These are phyloP conservation scores for Pseudocercospora ulei DNA, from an alignment of 2,329 filamentous ascomycete species.

Conservation along the genomic window DNA sequence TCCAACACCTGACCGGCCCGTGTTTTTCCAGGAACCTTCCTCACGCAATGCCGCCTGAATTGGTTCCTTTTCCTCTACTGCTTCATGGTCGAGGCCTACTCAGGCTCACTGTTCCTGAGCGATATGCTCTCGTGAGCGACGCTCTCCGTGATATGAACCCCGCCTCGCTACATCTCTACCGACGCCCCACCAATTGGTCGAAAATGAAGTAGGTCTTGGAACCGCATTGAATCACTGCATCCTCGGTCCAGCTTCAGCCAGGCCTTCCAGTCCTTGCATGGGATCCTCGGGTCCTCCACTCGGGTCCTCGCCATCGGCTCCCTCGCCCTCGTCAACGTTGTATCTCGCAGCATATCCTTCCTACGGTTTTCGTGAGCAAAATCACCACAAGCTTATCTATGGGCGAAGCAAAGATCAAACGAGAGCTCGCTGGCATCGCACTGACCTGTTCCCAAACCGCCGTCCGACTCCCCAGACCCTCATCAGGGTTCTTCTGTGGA, in stretches of 20 bases:
- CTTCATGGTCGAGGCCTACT: no score
- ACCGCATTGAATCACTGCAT: constrained; percentile 54
- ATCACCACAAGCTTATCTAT: no score
- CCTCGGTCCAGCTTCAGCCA: constrained; percentile 90
- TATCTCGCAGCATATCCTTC: constrained; percentile 89
- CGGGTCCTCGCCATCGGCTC: constrained; percentile 45
- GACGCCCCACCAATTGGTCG: background rate
- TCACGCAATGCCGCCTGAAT: no score
- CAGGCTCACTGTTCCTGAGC: no score
- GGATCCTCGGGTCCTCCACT: constrained; percentile 41
- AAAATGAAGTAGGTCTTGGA: no score
- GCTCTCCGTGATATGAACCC: no score
- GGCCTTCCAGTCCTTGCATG: constrained; percentile 89
- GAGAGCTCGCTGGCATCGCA: constrained; percentile 18
- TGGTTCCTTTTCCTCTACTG: no score
- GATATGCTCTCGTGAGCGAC: no score
- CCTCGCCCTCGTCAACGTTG: constrained; percentile 73
- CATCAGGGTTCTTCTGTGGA: constrained; percentile 75
- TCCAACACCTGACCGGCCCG: no score
- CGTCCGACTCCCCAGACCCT: constrained; percentile 83
- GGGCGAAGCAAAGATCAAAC: background rate
- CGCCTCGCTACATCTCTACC: background rate
- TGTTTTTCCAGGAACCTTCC: no score
- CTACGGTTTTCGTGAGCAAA: constrained; percentile 41
- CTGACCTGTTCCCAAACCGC: constrained; percentile 94